Evolutionary conservation across 305 asterid species (phyloP).

Genomic region (Fraxinus paxiana): DNA sequence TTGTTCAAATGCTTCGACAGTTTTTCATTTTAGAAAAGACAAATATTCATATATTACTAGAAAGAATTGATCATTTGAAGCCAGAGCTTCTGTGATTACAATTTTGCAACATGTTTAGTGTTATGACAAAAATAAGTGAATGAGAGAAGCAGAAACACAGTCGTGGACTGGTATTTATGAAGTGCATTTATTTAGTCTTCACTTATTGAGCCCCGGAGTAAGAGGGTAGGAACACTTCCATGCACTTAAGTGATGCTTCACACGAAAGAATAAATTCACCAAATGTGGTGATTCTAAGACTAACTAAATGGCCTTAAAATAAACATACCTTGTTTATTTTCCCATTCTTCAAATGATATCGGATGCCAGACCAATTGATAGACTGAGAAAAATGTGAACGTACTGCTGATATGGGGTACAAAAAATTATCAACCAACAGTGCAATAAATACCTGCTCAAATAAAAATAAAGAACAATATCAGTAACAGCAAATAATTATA

Average conservation of each 20-base stretch:
- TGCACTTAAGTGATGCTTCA: neutral
- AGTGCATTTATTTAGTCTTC: neutral
- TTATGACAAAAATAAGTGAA: neutral
- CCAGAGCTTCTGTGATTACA: neutral
- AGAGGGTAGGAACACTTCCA: neutral
- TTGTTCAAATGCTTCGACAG: neutral
- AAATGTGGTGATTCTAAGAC: neutral
- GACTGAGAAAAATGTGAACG: slow-evolving; percentile 89
- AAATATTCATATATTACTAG: neutral
- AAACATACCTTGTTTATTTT: slow-evolving; percentile 67
- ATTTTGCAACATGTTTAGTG: neutral
- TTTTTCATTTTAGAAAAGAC: neutral
- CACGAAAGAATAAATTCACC: neutral
- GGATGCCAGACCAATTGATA: slow-evolving; percentile 94
- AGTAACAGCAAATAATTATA: slow-evolving; percentile 2
- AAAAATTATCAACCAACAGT: slow-evolving; percentile 85
- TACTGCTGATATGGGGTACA: slow-evolving; percentile 81
- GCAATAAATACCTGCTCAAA: slow-evolving; percentile 82
- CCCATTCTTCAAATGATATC: slow-evolving; percentile 86
- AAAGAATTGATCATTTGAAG: neutral
- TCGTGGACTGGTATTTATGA: neutral
- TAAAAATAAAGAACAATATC: slow-evolving; percentile 24
- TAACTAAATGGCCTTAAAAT: neutral
- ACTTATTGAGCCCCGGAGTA: neutral
- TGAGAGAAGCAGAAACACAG: neutral